Conservation (phyloP, 495 filamentous ascomycete genomes). For the Glutinoglossum americanum region DNA sequence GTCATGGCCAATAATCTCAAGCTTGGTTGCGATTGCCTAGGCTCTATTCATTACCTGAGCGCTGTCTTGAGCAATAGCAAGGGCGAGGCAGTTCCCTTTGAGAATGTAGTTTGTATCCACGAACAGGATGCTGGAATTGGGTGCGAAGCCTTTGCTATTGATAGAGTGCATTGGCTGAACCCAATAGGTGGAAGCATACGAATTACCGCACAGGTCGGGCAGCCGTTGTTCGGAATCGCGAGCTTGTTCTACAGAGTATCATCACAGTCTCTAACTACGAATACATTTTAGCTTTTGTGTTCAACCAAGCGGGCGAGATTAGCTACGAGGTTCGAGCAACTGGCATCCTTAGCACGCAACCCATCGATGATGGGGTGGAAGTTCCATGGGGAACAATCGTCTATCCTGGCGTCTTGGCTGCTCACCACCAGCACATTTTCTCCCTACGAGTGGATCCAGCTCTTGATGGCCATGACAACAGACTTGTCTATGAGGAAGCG, state of each 20-base stretch:
- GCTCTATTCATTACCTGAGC: conserved; percentile 54
- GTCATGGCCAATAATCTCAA: conserved; percentile 36
- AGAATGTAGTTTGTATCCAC: conserved; percentile 62
- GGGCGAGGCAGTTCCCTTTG: conserved; percentile 36
- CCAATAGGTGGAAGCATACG: conserved; percentile 46
- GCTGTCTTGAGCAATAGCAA: conserved; percentile 29
- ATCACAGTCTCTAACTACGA: conserved; percentile 44
- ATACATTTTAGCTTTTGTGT: conserved; percentile 61
- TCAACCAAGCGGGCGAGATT: conserved; percentile 68
- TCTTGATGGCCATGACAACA: conserved; percentile 53
- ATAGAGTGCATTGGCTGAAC: not conserved
- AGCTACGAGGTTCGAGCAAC: conserved; percentile 62
- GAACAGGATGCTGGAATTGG: conserved; percentile 51
- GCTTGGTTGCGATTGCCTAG: conserved; percentile 49
- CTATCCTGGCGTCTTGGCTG: conserved; percentile 58
- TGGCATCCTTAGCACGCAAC: conserved; percentile 66
- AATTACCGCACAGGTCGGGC: conserved; percentile 53
- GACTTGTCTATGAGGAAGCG: conserved; percentile 49
- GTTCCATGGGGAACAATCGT: conserved; percentile 69
- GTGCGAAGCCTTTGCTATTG: not conserved
- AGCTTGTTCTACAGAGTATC: conserved; percentile 46
- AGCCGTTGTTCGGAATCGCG: conserved; percentile 42
- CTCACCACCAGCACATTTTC: conserved; percentile 79
- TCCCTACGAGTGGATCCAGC: conserved; percentile 68
- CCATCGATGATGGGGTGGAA: conserved; percentile 46